Percentiles rank a stretch among this genome's conserved stretches.
These are phyloP conservation scores for Pisolithus microcarpus DNA, from an alignment of 768 basidiomycete genomes.

Conservation along the genomic window DNA sequence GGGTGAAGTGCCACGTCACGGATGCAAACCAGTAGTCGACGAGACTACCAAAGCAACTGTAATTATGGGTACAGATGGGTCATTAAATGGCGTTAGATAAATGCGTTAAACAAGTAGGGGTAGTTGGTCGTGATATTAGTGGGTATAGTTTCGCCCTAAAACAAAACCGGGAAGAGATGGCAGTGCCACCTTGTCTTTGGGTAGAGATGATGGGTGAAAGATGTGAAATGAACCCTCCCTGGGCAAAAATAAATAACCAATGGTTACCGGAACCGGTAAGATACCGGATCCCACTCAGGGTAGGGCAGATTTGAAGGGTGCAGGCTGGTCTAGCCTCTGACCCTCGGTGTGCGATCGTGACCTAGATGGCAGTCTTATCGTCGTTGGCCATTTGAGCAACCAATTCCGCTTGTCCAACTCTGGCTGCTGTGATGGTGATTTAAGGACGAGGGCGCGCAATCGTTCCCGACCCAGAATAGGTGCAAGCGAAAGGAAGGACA, in stretches of 20 bases:
- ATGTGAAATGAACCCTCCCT: slow-evolving; percentile 5
- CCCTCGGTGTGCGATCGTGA: slow-evolving; percentile 41
- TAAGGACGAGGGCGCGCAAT: slow-evolving; percentile 50
- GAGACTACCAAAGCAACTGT: slow-evolving; percentile 7
- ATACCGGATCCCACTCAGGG: slow-evolving; percentile 14
- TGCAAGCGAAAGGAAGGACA: slow-evolving; percentile 79
- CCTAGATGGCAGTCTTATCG: slow-evolving; percentile 48
- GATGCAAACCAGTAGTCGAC: slow-evolving; percentile 1
- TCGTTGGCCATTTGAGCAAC: slow-evolving; percentile 64
- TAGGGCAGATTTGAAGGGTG: slow-evolving; percentile 45
- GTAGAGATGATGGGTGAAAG: not conserved
- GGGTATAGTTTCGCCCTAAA: slow-evolving; percentile 26
- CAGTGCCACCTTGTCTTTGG: slow-evolving; percentile 1
- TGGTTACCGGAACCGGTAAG: slow-evolving; percentile 3
- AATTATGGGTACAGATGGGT: slow-evolving; percentile 22
- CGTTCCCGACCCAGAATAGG: slow-evolving; percentile 75
- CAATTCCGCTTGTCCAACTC: slow-evolving; percentile 32
- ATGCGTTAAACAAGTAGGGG: slow-evolving; percentile 17
- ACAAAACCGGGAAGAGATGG: slow-evolving; percentile 7
- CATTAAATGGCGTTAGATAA: slow-evolving; percentile 19
- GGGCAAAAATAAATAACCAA: slow-evolving; percentile 15
- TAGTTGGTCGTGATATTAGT: slow-evolving; percentile 23
- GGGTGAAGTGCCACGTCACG: not conserved
- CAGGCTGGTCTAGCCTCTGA: slow-evolving; percentile 43
- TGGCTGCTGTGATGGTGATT: slow-evolving; percentile 16